Conservation (phyloP, 75 land plant genomes). For the Ceratopteris richardii region DNA sequence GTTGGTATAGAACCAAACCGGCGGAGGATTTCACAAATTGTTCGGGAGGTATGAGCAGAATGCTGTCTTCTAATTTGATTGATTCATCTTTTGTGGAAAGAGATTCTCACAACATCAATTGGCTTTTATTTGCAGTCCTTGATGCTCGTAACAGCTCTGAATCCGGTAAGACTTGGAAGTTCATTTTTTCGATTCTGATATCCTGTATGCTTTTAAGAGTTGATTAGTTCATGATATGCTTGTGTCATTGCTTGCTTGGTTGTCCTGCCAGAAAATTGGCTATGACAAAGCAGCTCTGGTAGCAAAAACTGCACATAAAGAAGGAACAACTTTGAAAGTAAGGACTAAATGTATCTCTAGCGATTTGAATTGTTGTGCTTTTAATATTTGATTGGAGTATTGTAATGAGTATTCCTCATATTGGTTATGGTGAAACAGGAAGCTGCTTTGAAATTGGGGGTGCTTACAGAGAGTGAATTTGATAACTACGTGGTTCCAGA, state of each 20-base stretch:
- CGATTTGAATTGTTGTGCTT: too few relatives aligned
- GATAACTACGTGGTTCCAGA: conserved; percentile 76
- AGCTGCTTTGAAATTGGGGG: conserved; percentile 67
- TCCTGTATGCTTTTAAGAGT: too few relatives aligned
- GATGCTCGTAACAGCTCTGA: conserved; percentile 96
- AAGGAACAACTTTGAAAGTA: conserved; percentile 88
- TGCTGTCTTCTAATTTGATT: too few relatives aligned
- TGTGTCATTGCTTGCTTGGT: neutral
- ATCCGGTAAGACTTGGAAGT: conserved; percentile 69
- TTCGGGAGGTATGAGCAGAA: conserved; percentile 62
- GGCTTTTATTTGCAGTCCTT: conserved; percentile 51
- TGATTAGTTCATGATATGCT: too few relatives aligned
- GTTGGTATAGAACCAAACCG: conserved; percentile 87
- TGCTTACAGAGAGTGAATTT: conserved; percentile 61
- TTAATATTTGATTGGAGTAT: neutral
- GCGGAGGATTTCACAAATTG: conserved; percentile 55
- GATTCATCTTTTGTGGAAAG: too few relatives aligned
- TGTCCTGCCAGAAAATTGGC: conserved; percentile 71
- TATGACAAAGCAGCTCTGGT: conserved; percentile 97
- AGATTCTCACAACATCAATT: too few relatives aligned
- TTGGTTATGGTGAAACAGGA: too few relatives aligned
- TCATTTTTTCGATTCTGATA: too few relatives aligned
- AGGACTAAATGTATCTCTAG: too few relatives aligned
- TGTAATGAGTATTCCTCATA: neutral
- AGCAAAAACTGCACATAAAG: conserved; percentile 98